phyloP scores from a whole-genome alignment of 495 filamentous ascomycete species.

The Podospora appendiculata region DNA sequence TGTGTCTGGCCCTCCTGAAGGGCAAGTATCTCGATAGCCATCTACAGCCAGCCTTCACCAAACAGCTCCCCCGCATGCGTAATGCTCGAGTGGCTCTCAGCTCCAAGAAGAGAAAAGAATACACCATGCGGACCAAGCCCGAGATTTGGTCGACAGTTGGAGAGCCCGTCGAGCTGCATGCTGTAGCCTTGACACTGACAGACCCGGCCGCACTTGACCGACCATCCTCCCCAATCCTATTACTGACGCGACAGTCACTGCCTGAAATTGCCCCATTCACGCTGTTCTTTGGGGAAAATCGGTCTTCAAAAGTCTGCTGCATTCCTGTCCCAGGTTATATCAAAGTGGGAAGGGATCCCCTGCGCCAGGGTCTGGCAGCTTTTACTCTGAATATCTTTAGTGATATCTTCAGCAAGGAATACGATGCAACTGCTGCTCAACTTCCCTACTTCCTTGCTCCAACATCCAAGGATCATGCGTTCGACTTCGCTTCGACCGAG shows the following conservation, averaged over 20 bases:
- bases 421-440: constrained; percentile 50
- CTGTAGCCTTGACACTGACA: constrained; percentile 55
- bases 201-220: constrained; percentile 51
- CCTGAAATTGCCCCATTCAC: constrained; percentile 60
- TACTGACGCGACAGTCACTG: constrained; percentile 62
- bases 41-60: constrained; percentile 65
- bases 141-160: constrained; percentile 56
- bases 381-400: constrained; percentile 73
- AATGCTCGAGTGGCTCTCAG: constrained; percentile 85
- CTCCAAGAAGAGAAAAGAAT: constrained; percentile 63
- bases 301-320: constrained; percentile 47
- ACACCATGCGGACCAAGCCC: constrained; percentile 74
- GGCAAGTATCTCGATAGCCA: constrained; percentile 62
- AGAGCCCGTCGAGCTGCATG: constrained; percentile 50
- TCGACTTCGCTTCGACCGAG: constrained; percentile 11
- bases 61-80: constrained; percentile 71
- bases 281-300: constrained; percentile 58
- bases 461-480: constrained; percentile 23
- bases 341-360: constrained; percentile 24
- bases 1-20: constrained; percentile 63
- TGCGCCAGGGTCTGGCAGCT: constrained; percentile 44
- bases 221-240: constrained; percentile 54
- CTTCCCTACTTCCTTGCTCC: constrained; percentile 87
- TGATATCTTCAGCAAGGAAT: constrained; percentile 88
- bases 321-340: constrained; percentile 32